Conservation (phyloP, 345 rosid genomes). For the Isatis tinctoria region DNA sequence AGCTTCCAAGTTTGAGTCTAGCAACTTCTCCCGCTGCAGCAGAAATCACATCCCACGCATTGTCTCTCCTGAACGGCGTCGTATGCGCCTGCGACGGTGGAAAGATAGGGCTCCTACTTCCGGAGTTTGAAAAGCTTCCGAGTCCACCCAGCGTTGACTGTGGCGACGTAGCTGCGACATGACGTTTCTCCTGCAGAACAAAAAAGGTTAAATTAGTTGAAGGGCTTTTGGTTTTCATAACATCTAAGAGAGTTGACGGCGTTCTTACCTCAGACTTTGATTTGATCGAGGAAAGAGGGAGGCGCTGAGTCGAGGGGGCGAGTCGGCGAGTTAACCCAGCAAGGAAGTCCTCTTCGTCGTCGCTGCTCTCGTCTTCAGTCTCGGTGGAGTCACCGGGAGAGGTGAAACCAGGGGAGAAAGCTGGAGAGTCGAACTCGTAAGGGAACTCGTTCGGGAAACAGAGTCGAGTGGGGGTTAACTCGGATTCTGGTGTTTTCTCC, state of each 20-base stretch:
- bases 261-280: conserved; percentile 36
- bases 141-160: conserved; percentile 76
- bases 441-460: conserved; percentile 62
- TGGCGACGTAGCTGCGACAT: conserved; percentile 54
- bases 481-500: background rate
- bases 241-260: background rate
- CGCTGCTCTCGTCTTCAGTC: conserved; percentile 41
- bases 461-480: conserved; percentile 27
- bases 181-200: conserved; percentile 23
- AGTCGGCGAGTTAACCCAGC: conserved; percentile 65
- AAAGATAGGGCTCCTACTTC: conserved; percentile 37
- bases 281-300: conserved; percentile 24
- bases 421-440: conserved; percentile 49
- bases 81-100: conserved; percentile 38
- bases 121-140: conserved; percentile 45
- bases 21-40: conserved; percentile 88
- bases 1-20: conserved; percentile 41
- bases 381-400: conserved; percentile 60
- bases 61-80: conserved; percentile 30
- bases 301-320: conserved; percentile 50
- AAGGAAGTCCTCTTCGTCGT: conserved; percentile 73
- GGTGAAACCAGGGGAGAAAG: conserved; percentile 35
- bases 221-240: background rate
- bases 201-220: background rate
- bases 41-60: conserved; percentile 63